Evolutionary conservation across 2,329 filamentous ascomycete species (phyloP), one percentile per base, ranked within the genome.

Genomic region (Colletotrichum sp.): DNA sequence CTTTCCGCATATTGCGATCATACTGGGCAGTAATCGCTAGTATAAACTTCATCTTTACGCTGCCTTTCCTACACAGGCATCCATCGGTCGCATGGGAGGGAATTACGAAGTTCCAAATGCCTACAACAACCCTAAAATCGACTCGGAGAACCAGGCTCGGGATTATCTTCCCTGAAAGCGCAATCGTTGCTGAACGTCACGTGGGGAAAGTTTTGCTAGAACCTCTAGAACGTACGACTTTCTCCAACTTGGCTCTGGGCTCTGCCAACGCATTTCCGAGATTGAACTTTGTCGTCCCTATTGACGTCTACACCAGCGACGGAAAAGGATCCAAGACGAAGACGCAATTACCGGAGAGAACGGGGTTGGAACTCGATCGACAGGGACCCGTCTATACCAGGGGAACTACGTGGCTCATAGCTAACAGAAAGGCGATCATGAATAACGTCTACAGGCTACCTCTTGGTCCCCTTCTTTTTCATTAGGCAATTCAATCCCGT

Each of bases 221-320:
- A 38, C 36, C 38, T 18, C 18, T 43, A 43, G 38, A 43, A 43
- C 38, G 3, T 43, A 6, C 38, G 16, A n/a, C 16, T n/a, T 43
- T 43, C 38, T 43, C 38, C 16, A 43, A 43, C 8, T n/a, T 3
- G 38, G 18, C 38, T n/a, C 18, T 43, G 3, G 38, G 16, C 5
- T 1, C 8, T 3, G 16, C 3, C 1, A 10, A 43, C 1, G 38
- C 38, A 10, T 43, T 0, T 10, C 18, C 16, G 38, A 0, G 5
- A 43, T 10, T 43, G 16, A 43, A 43, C 18, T 43, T 43, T 43
- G 38, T 43, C 3, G 18, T 43, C 18, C 38, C 3, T 6, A 8
- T 18, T 43, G 36, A 43, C 16, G 2, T 43, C 16, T n/a, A 10
- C 5, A 10, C 5, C 36, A n/a, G 3, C 16, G 16, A 18, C 16